Evolutionary conservation across 2,329 filamentous ascomycete genomes (phyloP).

Genomic region (Penicillium sp.): DNA sequence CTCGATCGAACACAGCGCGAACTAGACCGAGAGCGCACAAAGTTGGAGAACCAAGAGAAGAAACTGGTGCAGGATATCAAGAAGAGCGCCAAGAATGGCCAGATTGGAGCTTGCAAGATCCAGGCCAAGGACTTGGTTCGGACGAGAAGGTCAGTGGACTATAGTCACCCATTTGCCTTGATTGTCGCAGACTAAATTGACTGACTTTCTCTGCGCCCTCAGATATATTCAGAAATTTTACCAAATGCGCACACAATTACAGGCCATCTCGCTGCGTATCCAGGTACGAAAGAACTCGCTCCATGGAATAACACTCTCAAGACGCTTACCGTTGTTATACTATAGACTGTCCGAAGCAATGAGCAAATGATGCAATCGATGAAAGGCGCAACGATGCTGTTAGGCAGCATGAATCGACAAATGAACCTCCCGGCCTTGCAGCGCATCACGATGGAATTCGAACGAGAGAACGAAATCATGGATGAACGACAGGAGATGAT

Average conservation of each 20-base stretch:
- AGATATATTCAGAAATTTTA: constrained; percentile 99
- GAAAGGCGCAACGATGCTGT: constrained; percentile 92
- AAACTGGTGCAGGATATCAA: constrained; percentile 95
- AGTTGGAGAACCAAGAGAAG: constrained; percentile 98
- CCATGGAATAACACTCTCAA: background rate
- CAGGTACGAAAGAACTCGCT: constrained; percentile 65
- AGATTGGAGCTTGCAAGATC: constrained; percentile 98
- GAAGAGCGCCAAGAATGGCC: constrained; percentile 95
- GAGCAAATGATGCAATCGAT: constrained; percentile 99
- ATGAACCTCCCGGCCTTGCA: constrained; percentile 97
- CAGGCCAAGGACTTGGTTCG: constrained; percentile 96
- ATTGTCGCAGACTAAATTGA: constrained; percentile 11
- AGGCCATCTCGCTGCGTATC: constrained; percentile 92
- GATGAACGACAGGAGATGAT: constrained; percentile 99
- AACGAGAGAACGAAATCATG: constrained; percentile 99
- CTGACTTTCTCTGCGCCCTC: constrained; percentile 9
- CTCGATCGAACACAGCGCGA: constrained; percentile 97
- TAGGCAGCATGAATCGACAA: constrained; percentile 95
- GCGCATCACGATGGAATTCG: constrained; percentile 98
- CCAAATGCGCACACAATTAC: constrained; percentile 94
- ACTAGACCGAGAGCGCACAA: constrained; percentile 90
- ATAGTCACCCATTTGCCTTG: background rate
- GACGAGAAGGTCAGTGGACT: constrained; percentile 71
- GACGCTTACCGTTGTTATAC: constrained; percentile 18
- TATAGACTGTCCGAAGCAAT: constrained; percentile 91